Conservation (phyloP, 495 filamentous ascomycete species). For the Glonium stellatum region DNA sequence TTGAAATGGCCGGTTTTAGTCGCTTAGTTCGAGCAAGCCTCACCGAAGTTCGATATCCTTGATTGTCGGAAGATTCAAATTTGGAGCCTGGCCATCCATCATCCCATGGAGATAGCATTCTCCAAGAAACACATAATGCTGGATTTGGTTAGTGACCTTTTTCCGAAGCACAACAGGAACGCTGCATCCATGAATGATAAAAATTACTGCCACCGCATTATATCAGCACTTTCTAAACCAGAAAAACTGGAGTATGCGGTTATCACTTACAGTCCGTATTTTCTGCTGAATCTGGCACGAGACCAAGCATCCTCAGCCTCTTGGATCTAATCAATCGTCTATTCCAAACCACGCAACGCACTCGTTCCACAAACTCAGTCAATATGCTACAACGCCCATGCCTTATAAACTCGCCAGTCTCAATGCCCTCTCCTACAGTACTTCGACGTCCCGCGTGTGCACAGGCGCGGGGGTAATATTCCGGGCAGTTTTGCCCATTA, state of each 20-base stretch:
- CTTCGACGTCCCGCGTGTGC: slow-evolving; percentile 20
- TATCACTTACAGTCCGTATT: slow-evolving; percentile 13
- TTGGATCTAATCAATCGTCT: slow-evolving; percentile 33
- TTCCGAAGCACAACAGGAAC: slow-evolving; percentile 29
- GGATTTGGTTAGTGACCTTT: neutral
- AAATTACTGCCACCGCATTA: slow-evolving; percentile 7
- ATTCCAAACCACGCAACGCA: slow-evolving; percentile 41
- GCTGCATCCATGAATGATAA: slow-evolving; percentile 32
- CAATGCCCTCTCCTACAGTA: slow-evolving; percentile 25
- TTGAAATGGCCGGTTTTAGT: no score
- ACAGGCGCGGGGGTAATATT: slow-evolving; percentile 35
- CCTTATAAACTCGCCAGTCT: slow-evolving; percentile 36
- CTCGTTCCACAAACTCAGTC: slow-evolving; percentile 36
- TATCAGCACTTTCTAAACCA: no score
- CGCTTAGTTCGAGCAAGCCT: no score
- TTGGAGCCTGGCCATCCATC: no score
- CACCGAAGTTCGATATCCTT: no score
- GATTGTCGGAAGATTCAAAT: no score
- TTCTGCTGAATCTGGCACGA: slow-evolving; percentile 10
- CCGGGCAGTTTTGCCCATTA: slow-evolving; percentile 31
- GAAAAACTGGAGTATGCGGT: no score
- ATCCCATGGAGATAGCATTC: no score
- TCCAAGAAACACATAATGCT: no score
- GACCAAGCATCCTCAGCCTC: slow-evolving; percentile 4
- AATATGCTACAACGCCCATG: slow-evolving; percentile 35